Evolutionary conservation across 116 monocot genomes (phyloP), one percentile per base, ranked within the genome.

Genomic region (Zostera marina): DNA sequence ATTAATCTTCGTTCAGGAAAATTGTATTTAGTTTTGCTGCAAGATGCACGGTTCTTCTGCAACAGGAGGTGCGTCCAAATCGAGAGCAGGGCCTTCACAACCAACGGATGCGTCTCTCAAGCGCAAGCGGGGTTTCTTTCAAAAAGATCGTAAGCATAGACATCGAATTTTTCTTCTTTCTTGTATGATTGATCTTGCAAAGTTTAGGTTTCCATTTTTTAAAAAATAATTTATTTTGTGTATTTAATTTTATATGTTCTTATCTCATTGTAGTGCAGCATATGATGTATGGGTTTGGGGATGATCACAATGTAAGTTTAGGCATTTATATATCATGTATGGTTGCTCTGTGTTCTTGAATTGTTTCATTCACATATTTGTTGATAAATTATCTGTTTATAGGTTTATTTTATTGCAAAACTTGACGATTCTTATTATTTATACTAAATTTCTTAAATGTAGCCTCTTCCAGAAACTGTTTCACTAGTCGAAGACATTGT

Each of bases 271-370:
- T 75, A 94, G 94, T 94, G 69, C 94, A 88, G 52, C 94, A 94
- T 68, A 85, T 94, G 88, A 94, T 94, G 94, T 94, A 94, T 74
- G 94, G 94, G 8, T 94, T 88, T 65, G 94, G 94, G 3, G 94
- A 94, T 58, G 94, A 94, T 78, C 73, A 81, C 39, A 94, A 88
- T 88, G 94, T 94, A 75, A 79, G 81, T 53, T 13, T 32, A 5
- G 32, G 2, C 32, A 32, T 32, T 32, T n/a, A n/a, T n/a, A n/a
- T n/a, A n/a, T n/a, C n/a, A n/a, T n/a, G n/a, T n/a, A n/a, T n/a
- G n/a, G n/a, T n/a, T n/a, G n/a, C n/a, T n/a, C n/a, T n/a, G n/a
- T n/a, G n/a, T 32, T 32, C 32, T 32, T 32, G 32, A 32, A 32
- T 32, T 32, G 32, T 32, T 32, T 32, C 2, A 32, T 32, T 32